Evolutionary conservation across 768 basidiomycete genomes (phyloP).

Genomic region (Lactarius quietus): DNA sequence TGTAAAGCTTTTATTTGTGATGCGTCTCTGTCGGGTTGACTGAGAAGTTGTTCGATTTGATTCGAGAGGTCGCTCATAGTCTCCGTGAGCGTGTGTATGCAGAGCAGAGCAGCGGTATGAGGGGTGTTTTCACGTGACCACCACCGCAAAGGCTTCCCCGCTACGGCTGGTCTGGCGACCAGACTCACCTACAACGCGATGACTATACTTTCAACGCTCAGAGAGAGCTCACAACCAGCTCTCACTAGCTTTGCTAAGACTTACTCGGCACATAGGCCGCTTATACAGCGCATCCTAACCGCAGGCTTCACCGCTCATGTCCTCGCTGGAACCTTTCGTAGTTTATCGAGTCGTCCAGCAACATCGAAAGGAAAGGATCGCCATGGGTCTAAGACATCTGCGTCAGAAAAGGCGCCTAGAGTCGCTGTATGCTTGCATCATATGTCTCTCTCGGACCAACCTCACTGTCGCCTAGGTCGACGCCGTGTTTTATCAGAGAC

Average conservation of each 20-base stretch:
- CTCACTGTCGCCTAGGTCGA: slow-evolving; percentile 61
- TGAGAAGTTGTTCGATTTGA: slow-evolving; percentile 47
- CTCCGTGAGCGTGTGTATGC: too few relatives aligned
- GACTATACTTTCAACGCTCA: slow-evolving; percentile 32
- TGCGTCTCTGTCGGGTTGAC: slow-evolving; percentile 42
- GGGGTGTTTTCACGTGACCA: neutral
- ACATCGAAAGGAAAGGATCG: slow-evolving; percentile 38
- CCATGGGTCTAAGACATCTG: slow-evolving; percentile 33
- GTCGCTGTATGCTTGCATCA: slow-evolving; percentile 58
- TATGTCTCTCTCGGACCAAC: neutral
- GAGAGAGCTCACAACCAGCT: slow-evolving; percentile 35
- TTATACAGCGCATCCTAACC: slow-evolving; percentile 70
- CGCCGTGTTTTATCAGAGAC: slow-evolving; percentile 80
- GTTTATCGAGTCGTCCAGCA: slow-evolving; percentile 46
- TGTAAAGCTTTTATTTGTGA: slow-evolving; percentile 36
- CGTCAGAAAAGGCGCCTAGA: slow-evolving; percentile 45
- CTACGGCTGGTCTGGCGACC: neutral
- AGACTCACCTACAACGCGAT: slow-evolving; percentile 26
- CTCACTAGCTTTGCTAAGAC: slow-evolving; percentile 43
- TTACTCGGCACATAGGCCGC: slow-evolving; percentile 66
- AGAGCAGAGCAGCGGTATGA: too few relatives aligned
- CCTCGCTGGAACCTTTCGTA: slow-evolving; percentile 57
- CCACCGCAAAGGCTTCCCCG: too few relatives aligned
- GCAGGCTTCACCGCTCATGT: slow-evolving; percentile 68
- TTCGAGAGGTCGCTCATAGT: slow-evolving; percentile 29